Conservation (phyloP, 2,329 filamentous ascomycete genomes). For the Exophiala lecanii-corni region DNA sequence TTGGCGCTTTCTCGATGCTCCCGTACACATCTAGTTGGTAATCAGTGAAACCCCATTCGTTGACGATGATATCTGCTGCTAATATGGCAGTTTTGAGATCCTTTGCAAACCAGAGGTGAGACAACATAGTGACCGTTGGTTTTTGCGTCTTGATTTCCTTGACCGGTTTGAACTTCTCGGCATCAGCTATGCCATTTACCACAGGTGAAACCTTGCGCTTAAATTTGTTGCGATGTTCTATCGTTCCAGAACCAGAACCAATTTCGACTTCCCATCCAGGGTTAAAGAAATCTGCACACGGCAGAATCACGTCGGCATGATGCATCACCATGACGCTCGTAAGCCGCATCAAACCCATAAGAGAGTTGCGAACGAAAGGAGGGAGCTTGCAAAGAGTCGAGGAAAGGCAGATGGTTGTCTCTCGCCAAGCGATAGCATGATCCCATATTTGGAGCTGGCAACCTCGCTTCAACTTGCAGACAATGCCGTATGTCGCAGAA, state of each 20-base stretch:
- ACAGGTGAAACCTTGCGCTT: slow-evolving; percentile 59
- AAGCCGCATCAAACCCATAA: slow-evolving; percentile 46
- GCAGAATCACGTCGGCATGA: slow-evolving; percentile 58
- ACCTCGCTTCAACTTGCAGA: slow-evolving; percentile 57
- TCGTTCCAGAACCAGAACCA: slow-evolving; percentile 53
- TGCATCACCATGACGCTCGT: slow-evolving; percentile 45
- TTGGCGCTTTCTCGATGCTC: slow-evolving; percentile 58
- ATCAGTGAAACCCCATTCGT: slow-evolving; percentile 61
- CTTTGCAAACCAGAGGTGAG: slow-evolving; percentile 52
- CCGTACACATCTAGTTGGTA: slow-evolving; percentile 61
- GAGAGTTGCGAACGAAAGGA: slow-evolving; percentile 46
- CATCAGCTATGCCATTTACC: slow-evolving; percentile 61
- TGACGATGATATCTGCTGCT: slow-evolving; percentile 61
- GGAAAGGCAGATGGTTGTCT: slow-evolving; percentile 49
- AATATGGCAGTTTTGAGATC: slow-evolving; percentile 62
- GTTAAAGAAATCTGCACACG: slow-evolving; percentile 58
- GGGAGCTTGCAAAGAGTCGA: slow-evolving; percentile 47
- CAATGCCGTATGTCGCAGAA: slow-evolving; percentile 56
- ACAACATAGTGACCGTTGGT: slow-evolving; percentile 62
- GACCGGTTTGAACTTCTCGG: slow-evolving; percentile 59
- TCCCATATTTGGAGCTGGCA: slow-evolving; percentile 61
- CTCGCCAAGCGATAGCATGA: slow-evolving; percentile 59
- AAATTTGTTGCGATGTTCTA: slow-evolving; percentile 55
- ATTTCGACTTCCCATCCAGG: slow-evolving; percentile 61
- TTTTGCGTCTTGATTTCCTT: slow-evolving; percentile 54